Evolutionary conservation across 768 basidiomycete genomes (phyloP), one percentile per base, ranked within the genome.

Genomic region (Suillus occidentalis): DNA sequence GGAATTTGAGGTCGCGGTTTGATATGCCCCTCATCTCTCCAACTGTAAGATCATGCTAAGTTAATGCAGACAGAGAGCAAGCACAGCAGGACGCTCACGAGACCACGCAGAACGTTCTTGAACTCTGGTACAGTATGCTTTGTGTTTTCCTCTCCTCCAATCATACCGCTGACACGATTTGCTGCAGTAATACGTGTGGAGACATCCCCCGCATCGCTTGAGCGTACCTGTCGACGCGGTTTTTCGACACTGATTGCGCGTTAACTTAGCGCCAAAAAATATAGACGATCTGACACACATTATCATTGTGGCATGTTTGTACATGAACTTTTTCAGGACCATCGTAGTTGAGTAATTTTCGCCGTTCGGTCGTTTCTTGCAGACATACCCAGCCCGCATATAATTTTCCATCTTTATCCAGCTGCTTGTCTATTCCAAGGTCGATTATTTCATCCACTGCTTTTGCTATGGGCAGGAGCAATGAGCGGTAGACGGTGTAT

Each of bases 121-220:
- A 40, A 75, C 22, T 3, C 66, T 60, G 2, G 40, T 63, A 47
- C 72, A 75, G 40, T 76, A 76, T 22, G 65, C 60, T 49, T 73
- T 75, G 64, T 75, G 74, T 49, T 62, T 72, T n/a, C 74, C 74
- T 31, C 66, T 34, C 50, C 50, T 37, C 74, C 74, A 76, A 14
- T 75, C 74, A 40, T 69, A 63, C 31, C 67, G 70, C 66, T 75
- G 74, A 65, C 74, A 75, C 43, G 62, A 60, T 31, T 56, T 68
- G 59, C 67, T 68, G 39, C 75, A 76, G 22, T 76, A 76, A 47
- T 68, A 76, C 37, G 73, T 65, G n/a, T 75, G 74, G 31, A 71
- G 66, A 60, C 72, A 76, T 5, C 75, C 73, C 20, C 43, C 68
- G 34, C 75, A 75, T 0, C 73, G 70, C 60, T 67, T 74, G 34